Evolutionary conservation across 306 rosid genomes (phyloP), one percentile per base, ranked within the genome.

Genomic region (barrel medic (Medicago truncatula)): DNA sequence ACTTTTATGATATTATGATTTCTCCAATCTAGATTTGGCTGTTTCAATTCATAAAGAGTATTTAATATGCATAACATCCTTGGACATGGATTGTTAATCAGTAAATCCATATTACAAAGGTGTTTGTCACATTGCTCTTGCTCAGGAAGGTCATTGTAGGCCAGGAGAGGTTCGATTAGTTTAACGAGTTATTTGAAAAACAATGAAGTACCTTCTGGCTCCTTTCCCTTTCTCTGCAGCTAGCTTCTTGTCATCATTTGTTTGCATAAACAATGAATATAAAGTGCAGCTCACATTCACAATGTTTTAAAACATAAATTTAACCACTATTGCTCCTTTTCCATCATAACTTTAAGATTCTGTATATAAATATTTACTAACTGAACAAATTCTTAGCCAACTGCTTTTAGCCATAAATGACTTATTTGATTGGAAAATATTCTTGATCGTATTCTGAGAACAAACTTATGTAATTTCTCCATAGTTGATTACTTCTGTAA

Each of bases 81-180:
- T 69, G 46, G 47, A 50, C 39, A 34, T 38, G 39, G 73, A 76
- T 23, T 20, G 8, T 60, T 74, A 61, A 71, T 79, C 82, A 94
- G 98, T 85, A 76, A 94, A 94, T 88, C 98, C 97, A 7, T 97
- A 94, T 81, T 94, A 91, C 85, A 94, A 94, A 85, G 98, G 98
- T 60, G 98, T 94, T 47, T 94, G 98, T 81, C 98, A 94, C 40
- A 8, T 94, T 60, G 98, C 97, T 65, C 96, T 94, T 87, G 98
- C 98, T 40, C 98, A 94, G 88, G 98, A 94, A 90, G 98, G 98
- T 83, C 98, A 94, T 78, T 89, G 96, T 76, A 89, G 98, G 87
- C 98, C 98, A 12, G 98, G 98, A 83, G 98, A 94, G 98, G 98
- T 88, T 78, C 25, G 76, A 49, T 79, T 66, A 39, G 25, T 77